Evolutionary conservation across 768 basidiomycete species (phyloP).

Genomic region (Neoboletus magnificus): DNA sequence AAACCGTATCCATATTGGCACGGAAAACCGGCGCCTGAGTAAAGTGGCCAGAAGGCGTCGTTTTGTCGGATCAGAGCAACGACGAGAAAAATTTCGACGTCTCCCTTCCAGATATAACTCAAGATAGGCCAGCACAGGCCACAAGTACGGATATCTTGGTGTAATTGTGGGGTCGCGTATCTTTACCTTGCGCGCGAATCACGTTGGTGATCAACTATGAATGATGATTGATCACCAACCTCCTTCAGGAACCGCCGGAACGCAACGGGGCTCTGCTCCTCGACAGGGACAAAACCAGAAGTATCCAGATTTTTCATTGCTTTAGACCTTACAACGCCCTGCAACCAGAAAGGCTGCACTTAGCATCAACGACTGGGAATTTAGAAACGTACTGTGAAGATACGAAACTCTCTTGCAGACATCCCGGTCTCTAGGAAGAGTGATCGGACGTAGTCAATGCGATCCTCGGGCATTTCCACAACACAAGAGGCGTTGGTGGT

Average conservation of each 20-base stretch:
- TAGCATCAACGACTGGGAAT: not conserved
- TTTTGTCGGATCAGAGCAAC: too few relatives aligned
- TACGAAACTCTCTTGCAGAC: not conserved
- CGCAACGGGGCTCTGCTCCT: slow-evolving; percentile 10
- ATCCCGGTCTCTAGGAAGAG: not conserved
- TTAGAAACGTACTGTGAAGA: slow-evolving; percentile 9
- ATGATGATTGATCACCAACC: slow-evolving; percentile 5
- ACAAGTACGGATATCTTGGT: slow-evolving; percentile 12
- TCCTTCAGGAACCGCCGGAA: slow-evolving; percentile 9
- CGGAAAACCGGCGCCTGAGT: not conserved
- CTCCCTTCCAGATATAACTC: slow-evolving; percentile 6
- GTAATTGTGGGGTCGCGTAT: slow-evolving; percentile 5
- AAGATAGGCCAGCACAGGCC: slow-evolving; percentile 17
- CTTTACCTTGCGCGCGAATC: slow-evolving; percentile 8
- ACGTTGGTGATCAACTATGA: not conserved
- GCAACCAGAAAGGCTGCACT: not conserved
- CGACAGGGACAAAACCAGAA: not conserved
- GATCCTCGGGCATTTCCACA: slow-evolving; percentile 9
- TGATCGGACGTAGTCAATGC: not conserved
- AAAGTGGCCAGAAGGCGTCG: not conserved
- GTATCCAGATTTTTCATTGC: not conserved
- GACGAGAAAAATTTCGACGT: not conserved
- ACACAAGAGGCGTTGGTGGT: not conserved
- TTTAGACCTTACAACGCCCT: slow-evolving; percentile 1
- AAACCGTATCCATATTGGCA: slow-evolving; percentile 15